Base-by-base conservation (phyloP, 1,284 basidiomycete genomes). In the Ganoderma lucidum region DNA sequence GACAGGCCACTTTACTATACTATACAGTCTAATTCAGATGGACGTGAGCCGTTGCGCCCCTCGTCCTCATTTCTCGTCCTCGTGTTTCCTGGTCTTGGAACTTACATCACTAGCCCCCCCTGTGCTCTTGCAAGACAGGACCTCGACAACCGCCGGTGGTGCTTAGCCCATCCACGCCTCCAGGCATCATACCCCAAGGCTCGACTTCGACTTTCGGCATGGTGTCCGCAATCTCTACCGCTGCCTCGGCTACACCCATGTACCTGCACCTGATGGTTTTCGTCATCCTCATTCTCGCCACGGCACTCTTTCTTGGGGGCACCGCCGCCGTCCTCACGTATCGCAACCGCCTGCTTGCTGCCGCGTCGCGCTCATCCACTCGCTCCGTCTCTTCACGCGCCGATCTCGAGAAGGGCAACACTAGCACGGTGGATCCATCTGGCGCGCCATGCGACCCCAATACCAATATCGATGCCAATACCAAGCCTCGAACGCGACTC, bases 211-310 rank as follows among this genome's bases (percentile, higher is more conserved):
- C 9, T 51, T 32, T 35, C 62, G 44, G 17, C 30, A 44, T 62
- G 60, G 41, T 23, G 23, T 28, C 39, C 23, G 8, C 60, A 6
- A 56, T 19, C 17, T 35, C 53, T 35, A 5, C 30, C 14, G 3
- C 55, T 19, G 56, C 35, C 10, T 23, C 56, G 56, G 19, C 56
- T n/a, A 39, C 19, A 3, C 56, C 32, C 23, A 51, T 6, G 37
- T 53, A 39, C 45, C 32, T 63, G 28, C 62, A 51, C 3, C 28
- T 63, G 19, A 30, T 63, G 32, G 35, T 55, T 19, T 55, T 63
- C 35, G 62, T 41, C 48, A 51, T 63, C 48, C 44, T 63, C 62
- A 51, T 51, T 8, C 14, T 63, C 44, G 48, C 32, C 32, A 30
- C 51, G 48, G 30, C 44, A 6, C 30, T 63, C 32, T 63, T 53